Evolutionary conservation across 2,329 filamentous ascomycete species (phyloP).

Genomic region (Sordariomycetes sp.): DNA sequence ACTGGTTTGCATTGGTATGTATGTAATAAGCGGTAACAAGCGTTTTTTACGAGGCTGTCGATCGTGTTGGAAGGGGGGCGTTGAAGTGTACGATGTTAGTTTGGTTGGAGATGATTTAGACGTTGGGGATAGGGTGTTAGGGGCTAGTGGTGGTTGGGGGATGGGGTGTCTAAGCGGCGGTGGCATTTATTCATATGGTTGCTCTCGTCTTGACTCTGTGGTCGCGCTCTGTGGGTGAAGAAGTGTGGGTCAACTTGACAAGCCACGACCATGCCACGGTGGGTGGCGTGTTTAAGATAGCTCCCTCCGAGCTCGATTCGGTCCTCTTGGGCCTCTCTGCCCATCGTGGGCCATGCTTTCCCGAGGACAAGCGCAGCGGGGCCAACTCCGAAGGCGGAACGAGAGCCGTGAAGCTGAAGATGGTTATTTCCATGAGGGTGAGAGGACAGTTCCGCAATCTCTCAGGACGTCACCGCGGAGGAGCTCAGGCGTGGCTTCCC

Average conservation of each 20-base stretch:
- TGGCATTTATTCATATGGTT: background rate
- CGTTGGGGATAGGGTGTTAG: background rate
- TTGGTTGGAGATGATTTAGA: background rate
- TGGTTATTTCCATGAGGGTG: too few relatives aligned
- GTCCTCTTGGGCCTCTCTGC: background rate
- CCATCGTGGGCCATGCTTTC: too few relatives aligned
- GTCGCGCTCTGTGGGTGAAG: background rate
- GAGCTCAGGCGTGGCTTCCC: background rate
- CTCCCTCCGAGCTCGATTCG: background rate
- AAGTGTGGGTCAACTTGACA: background rate
- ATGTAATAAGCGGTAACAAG: slow-evolving; percentile 24
- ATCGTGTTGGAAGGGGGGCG: background rate
- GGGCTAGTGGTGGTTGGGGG: background rate
- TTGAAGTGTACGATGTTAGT: background rate
- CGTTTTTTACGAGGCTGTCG: background rate
- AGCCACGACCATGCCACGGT: background rate
- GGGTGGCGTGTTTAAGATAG: background rate
- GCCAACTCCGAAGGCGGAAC: too few relatives aligned
- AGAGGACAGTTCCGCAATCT: too few relatives aligned
- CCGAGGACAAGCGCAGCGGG: too few relatives aligned
- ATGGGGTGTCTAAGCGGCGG: background rate
- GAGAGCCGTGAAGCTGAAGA: too few relatives aligned
- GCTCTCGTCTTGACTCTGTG: background rate
- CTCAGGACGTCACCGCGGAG: too few relatives aligned
- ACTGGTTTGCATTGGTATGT: background rate